phyloP scores from a whole-genome alignment of 2,329 filamentous ascomycete genomes.

The Chlorencoelia australis region DNA sequence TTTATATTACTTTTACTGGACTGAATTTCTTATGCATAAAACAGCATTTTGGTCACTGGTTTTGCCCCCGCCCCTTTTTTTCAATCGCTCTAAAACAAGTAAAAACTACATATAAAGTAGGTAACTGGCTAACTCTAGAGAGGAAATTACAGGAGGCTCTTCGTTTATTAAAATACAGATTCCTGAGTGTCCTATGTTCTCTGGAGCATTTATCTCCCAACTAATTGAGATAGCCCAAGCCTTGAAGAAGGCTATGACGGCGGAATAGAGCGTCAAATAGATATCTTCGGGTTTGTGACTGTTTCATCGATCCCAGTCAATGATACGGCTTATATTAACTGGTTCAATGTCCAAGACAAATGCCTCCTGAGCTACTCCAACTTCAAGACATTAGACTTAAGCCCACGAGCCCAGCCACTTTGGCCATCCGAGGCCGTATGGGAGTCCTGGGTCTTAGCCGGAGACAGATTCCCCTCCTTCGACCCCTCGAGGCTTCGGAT shows the following conservation, averaged over 20 bases:
- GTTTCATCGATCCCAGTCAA: neutral
- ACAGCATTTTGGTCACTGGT: too few species aligned
- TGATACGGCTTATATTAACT: neutral
- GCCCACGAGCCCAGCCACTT: constrained; percentile 1
- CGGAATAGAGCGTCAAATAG: neutral
- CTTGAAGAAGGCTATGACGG: neutral
- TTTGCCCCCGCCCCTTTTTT: too few species aligned
- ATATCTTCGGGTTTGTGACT: neutral
- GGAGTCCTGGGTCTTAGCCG: constrained; percentile 2
- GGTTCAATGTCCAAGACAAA: neutral
- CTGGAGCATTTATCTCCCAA: too few species aligned
- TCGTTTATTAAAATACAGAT: too few species aligned
- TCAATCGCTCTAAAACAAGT: too few species aligned
- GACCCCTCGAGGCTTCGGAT: constrained; percentile 2
- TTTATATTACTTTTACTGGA: too few species aligned
- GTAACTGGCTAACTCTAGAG: too few species aligned
- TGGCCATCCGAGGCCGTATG: constrained; percentile 2
- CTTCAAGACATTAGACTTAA: constrained; percentile 1
- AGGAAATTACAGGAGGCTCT: too few species aligned
- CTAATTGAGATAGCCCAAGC: neutral
- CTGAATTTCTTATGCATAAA: too few species aligned
- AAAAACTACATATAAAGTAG: too few species aligned
- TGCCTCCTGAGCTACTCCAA: neutral
- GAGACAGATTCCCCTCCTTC: constrained; percentile 2
- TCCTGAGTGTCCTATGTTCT: too few species aligned